Conservation (phyloP, 371 early-diverging fungal species). For the Apophysomyces elegans region DNA sequence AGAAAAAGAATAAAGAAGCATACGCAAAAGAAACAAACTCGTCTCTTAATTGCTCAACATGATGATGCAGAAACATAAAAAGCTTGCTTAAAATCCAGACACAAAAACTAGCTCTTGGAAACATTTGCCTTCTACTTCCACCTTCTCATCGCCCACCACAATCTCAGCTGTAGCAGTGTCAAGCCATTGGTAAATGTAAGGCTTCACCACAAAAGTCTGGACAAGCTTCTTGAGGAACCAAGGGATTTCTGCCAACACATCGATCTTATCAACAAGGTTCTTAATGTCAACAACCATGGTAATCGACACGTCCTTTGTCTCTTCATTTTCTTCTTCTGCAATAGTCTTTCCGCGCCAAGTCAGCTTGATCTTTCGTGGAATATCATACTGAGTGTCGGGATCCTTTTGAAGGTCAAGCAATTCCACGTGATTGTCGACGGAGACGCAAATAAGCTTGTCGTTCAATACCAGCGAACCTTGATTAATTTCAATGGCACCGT, state of each 20-base stretch:
- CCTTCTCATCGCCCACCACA: conserved; percentile 68
- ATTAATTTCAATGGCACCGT: conserved; percentile 70
- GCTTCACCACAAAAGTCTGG: conserved; percentile 91
- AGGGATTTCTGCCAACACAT: conserved; percentile 88
- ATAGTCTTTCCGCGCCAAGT: conserved; percentile 78
- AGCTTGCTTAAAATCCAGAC: conserved; percentile 43
- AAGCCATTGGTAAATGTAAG: conserved; percentile 91
- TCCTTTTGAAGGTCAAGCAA: conserved; percentile 59
- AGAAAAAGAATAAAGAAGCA: neutral
- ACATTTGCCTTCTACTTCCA: conserved; percentile 59
- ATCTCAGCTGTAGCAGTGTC: conserved; percentile 68
- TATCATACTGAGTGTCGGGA: conserved; percentile 77
- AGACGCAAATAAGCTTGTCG: conserved; percentile 70
- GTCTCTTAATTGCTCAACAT: neutral
- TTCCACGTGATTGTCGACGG: conserved; percentile 72
- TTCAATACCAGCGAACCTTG: conserved; percentile 77
- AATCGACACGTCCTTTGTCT: conserved; percentile 64
- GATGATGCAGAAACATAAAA: neutral
- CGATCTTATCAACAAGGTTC: conserved; percentile 77
- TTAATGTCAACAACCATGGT: conserved; percentile 62
- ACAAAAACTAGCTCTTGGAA: conserved; percentile 73
- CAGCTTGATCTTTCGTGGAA: conserved; percentile 75
- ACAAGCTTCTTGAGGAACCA: conserved; percentile 87
- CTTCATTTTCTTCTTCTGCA: conserved; percentile 35
- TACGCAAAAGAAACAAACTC: neutral